Evolutionary conservation across 164 flowering plant genomes (phyloP).

Genomic region (Vitis labrusca): DNA sequence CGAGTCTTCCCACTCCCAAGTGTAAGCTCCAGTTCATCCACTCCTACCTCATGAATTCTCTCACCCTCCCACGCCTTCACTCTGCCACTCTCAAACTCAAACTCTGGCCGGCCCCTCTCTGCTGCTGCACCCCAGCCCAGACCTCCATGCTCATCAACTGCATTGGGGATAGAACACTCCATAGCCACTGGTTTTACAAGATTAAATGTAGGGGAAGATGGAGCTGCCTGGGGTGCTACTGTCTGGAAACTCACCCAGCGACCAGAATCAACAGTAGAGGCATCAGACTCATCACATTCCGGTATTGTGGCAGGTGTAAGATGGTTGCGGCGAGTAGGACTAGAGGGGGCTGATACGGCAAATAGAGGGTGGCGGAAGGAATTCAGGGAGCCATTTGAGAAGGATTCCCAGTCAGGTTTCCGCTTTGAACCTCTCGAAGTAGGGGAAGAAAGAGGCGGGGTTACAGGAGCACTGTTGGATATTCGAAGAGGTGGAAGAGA

Average conservation of each 20-base stretch:
- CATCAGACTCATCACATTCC: constrained; percentile 84
- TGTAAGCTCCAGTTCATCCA: constrained; percentile 89
- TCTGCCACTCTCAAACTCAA: constrained; percentile 64
- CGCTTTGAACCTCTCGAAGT: constrained; percentile 64
- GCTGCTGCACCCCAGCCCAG: constrained; percentile 27
- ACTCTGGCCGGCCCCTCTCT: constrained; percentile 49
- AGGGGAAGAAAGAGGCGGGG: constrained; percentile 92
- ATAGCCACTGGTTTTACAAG: constrained; percentile 54
- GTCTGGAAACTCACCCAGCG: constrained; percentile 73
- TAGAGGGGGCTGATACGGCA: constrained; percentile 87
- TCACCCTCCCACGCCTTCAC: constrained; percentile 97
- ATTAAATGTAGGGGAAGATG: constrained; percentile 86
- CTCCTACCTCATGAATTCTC: constrained; percentile 75
- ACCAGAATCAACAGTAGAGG: constrained; percentile 72
- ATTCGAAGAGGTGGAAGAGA: constrained; percentile 80
- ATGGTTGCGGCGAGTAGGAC: constrained; percentile 67
- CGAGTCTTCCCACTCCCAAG: constrained; percentile 65
- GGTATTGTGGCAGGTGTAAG: constrained; percentile 65
- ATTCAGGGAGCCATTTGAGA: constrained; percentile 33
- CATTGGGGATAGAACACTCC: constrained; percentile 21
- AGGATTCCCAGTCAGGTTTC: constrained; percentile 58
- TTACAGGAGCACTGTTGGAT: constrained; percentile 94
- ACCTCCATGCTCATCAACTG: constrained; percentile 18
- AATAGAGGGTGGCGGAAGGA: constrained; percentile 55
- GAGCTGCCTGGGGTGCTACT: constrained; percentile 36